These are phyloP conservation scores for Nicotiana noctiflora DNA, from an alignment of 257 asterid genomes.

Conservation along the genomic window DNA sequence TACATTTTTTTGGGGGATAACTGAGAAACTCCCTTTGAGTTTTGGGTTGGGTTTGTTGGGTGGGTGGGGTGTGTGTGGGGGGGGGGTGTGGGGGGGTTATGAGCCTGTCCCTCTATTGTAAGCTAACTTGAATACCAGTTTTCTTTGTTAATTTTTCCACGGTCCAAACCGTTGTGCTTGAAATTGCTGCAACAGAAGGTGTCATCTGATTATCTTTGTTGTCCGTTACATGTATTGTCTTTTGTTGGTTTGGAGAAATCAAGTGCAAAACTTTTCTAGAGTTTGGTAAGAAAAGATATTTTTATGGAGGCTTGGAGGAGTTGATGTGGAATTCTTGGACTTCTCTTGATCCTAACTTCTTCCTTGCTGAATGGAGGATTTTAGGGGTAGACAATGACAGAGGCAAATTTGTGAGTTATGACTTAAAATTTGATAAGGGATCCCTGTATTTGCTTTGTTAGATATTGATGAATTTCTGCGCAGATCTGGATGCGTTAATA, in stretches of 20 bases:
- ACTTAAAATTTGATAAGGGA: neutral
- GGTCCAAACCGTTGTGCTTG: neutral
- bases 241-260: neutral
- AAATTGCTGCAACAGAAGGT: neutral
- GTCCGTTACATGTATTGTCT: neutral
- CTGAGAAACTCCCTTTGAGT: neutral
- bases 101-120: neutral
- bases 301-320: neutral
- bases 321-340: neutral
- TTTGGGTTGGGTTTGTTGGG: no score
- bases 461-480: neutral
- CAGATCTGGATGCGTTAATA: neutral
- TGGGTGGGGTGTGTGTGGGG: no score
- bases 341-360: neutral
- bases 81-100: neutral
- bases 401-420: neutral
- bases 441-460: neutral
- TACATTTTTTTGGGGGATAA: neutral
- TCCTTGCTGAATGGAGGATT: neutral
- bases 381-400: neutral
- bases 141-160: neutral
- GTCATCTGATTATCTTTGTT: neutral
- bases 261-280: neutral
- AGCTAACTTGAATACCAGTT: neutral
- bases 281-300: neutral